phyloP scores from a whole-genome alignment of 805 yeast genomes.

The Spathaspora sp. region DNA sequence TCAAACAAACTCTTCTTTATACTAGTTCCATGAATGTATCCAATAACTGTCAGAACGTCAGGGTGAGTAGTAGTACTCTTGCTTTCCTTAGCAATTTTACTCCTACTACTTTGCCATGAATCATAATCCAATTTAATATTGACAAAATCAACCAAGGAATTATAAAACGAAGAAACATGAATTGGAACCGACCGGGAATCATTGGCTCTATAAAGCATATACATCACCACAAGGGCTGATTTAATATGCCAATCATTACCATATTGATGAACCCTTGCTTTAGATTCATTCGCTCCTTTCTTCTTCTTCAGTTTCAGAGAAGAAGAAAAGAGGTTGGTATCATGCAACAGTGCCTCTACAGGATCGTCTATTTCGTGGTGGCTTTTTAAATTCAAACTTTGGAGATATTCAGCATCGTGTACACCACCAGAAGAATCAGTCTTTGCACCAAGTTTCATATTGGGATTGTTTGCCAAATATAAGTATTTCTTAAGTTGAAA shows the following conservation, averaged over 20 bases:
- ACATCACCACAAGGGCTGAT: slow-evolving; percentile 59
- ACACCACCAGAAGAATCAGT: slow-evolving; percentile 1
- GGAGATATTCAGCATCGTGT: slow-evolving; percentile 19
- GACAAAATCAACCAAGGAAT: slow-evolving; percentile 75
- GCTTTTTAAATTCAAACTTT: slow-evolving; percentile 15
- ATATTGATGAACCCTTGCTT: slow-evolving; percentile 56
- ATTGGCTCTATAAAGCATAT: slow-evolving; percentile 55
- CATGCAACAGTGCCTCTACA: slow-evolving; percentile 1
- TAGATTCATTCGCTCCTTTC: slow-evolving; percentile 17
- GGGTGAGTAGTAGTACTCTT: slow-evolving; percentile 12
- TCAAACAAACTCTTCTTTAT: slow-evolving; percentile 17
- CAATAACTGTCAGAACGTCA: slow-evolving; percentile 40
- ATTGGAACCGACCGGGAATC: slow-evolving; percentile 22
- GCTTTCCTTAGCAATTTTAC: background rate
- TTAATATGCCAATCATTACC: slow-evolving; percentile 79
- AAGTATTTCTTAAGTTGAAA: slow-evolving; percentile 63
- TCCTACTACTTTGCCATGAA: slow-evolving; percentile 59
- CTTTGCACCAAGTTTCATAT: background rate
- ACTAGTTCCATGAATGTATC: slow-evolving; percentile 44
- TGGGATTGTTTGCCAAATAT: slow-evolving; percentile 31
- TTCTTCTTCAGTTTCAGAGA: slow-evolving; percentile 10
- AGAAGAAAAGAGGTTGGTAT: slow-evolving; percentile 2
- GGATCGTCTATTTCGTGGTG: slow-evolving; percentile 3
- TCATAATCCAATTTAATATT: slow-evolving; percentile 79
- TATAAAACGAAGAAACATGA: slow-evolving; percentile 57